Percentiles rank a stretch among this genome's conserved stretches.
Evolutionary conservation across 1,284 basidiomycete genomes (phyloP).

Genomic region (Ustilago shanxiensis): DNA sequence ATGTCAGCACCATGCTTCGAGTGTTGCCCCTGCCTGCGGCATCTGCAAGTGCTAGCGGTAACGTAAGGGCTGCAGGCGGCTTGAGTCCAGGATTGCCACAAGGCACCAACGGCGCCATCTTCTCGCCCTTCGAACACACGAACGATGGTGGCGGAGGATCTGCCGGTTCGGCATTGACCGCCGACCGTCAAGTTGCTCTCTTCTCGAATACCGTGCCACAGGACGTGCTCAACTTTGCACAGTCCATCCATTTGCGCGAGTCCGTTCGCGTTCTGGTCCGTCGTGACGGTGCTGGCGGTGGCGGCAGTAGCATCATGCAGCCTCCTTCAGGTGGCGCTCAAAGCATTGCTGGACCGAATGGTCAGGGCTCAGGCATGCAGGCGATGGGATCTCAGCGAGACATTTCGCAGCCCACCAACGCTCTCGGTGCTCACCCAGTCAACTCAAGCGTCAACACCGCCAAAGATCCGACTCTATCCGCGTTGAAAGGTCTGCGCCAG

Average conservation of each 20-base stretch:
- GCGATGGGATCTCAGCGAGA: constrained; percentile 68
- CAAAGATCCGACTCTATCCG: constrained; percentile 52
- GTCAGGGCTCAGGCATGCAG: constrained; percentile 24
- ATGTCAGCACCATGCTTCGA: constrained; percentile 91
- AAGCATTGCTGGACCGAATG: constrained; percentile 11
- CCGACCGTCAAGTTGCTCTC: constrained; percentile 92
- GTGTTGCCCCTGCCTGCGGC: constrained; percentile 80
- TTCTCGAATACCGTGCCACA: constrained; percentile 96
- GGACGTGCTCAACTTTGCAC: constrained; percentile 89
- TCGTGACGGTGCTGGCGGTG: constrained; percentile 76
- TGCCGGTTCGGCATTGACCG: constrained; percentile 67
- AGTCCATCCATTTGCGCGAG: constrained; percentile 87
- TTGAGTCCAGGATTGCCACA: constrained; percentile 42
- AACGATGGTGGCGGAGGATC: constrained; percentile 44
- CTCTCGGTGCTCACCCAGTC: constrained; percentile 54
- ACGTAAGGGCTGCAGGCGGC: constrained; percentile 16
- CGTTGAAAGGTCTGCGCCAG: constrained; percentile 59
- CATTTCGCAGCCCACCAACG: constrained; percentile 76
- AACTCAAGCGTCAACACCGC: constrained; percentile 48
- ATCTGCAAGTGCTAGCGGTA: not conserved
- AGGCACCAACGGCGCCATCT: constrained; percentile 19
- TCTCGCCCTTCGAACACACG: constrained; percentile 73
- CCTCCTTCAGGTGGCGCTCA: constrained; percentile 10
- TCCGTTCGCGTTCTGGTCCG: constrained; percentile 95
- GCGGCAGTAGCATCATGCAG: constrained; percentile 21